Evolutionary conservation across 2,329 filamentous ascomycete genomes (phyloP).

Genomic region (Alternaria arbusti): DNA sequence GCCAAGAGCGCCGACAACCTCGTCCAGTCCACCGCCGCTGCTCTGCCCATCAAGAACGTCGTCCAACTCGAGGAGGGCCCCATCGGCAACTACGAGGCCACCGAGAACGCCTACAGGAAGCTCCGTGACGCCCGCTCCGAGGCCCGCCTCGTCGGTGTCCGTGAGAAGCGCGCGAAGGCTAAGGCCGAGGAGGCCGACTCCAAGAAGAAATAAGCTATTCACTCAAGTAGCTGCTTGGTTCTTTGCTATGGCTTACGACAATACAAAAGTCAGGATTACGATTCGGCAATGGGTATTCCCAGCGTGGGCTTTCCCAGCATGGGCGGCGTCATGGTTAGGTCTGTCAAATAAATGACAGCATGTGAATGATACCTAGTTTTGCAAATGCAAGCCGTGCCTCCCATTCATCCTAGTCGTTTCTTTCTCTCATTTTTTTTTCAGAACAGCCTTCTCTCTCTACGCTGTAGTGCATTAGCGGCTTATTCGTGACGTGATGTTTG

Average conservation of each 20-base stretch:
- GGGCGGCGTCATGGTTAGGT: conserved; percentile 48
- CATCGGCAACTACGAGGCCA: conserved; percentile 70
- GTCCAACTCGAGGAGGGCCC: conserved; percentile 81
- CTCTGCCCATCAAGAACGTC: conserved; percentile 76
- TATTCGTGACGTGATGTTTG: neutral
- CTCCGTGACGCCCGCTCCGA: conserved; percentile 86
- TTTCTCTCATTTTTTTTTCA: too few relatives aligned
- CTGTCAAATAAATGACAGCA: conserved; percentile 39
- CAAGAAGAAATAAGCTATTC: conserved; percentile 76
- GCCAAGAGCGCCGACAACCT: conserved; percentile 63
- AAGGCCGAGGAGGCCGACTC: conserved; percentile 80
- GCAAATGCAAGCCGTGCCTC: conserved; percentile 42
- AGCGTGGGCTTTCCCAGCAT: conserved; percentile 44
- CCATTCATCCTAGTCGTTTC: too few relatives aligned
- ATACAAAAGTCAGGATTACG: conserved; percentile 41
- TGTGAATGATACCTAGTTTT: conserved; percentile 49
- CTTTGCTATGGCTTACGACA: conserved; percentile 37
- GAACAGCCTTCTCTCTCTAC: too few relatives aligned
- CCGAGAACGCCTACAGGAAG: conserved; percentile 85
- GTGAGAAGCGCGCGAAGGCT: conserved; percentile 92
- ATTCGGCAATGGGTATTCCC: conserved; percentile 39
- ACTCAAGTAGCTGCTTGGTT: conserved; percentile 24
- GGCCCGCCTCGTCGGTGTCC: conserved; percentile 78
- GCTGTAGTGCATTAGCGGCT: too few relatives aligned
- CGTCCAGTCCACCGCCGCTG: conserved; percentile 60